Evolutionary conservation across 768 basidiomycete genomes (phyloP).

Genomic region (Termitomyces sp.): DNA sequence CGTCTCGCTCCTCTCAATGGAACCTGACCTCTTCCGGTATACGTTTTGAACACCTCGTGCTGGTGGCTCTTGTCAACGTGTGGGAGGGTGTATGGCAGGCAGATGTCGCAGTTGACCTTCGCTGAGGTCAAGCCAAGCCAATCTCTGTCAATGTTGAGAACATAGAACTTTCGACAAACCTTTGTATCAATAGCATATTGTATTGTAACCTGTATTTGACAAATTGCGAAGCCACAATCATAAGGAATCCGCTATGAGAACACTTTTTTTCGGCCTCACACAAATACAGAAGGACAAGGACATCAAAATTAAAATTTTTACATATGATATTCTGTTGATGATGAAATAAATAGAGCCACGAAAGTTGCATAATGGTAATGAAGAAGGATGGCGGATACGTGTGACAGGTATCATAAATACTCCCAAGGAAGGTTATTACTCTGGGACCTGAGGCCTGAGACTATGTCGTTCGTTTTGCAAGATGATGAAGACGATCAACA

Average conservation of each 20-base stretch:
- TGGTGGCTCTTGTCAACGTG: conserved; percentile 3
- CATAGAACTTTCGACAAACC: too few relatives aligned
- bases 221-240: too few relatives aligned
- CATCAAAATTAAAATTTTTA: too few relatives aligned
- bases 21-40: conserved; percentile 30
- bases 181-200: background rate
- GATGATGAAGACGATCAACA: background rate
- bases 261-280: background rate
- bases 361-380: too few relatives aligned
- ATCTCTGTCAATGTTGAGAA: background rate
- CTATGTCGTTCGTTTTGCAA: background rate
- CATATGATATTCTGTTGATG: too few relatives aligned
- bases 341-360: too few relatives aligned
- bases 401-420: background rate
- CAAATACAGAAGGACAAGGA: too few relatives aligned
- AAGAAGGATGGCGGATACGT: too few relatives aligned
- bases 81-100: conserved; percentile 9
- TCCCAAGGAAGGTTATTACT: background rate
- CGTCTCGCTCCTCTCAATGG: conserved; percentile 20
- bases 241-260: background rate
- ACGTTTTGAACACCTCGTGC: conserved; percentile 14
- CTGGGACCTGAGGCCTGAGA: background rate
- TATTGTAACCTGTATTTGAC: background rate
- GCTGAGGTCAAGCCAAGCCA: too few relatives aligned
- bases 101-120: conserved; percentile 3